Percentiles rank a stretch among this genome's conserved stretches.
phyloP scores from a whole-genome alignment of 2,329 filamentous ascomycete species.

The Pestalotiopsis sp. region DNA sequence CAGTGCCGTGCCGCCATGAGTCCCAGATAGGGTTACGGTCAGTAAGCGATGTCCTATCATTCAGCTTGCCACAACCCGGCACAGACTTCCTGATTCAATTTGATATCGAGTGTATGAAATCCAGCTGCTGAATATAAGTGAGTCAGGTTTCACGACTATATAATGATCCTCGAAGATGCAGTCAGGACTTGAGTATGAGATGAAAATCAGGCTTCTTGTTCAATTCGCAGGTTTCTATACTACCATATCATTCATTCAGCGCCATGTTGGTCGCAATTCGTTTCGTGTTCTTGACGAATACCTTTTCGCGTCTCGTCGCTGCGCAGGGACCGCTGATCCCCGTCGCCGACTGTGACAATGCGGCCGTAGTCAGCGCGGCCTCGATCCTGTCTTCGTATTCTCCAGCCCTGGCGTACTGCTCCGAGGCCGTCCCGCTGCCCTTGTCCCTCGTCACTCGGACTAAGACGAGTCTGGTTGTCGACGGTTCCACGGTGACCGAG shows the following conservation, averaged over 20 bases:
- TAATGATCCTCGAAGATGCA: background rate
- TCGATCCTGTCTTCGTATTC: background rate
- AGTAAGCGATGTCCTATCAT: background rate
- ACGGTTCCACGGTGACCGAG: background rate
- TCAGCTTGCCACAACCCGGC: background rate
- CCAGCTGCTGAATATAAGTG: fast-evolving
- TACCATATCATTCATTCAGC: background rate
- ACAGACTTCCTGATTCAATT: background rate
- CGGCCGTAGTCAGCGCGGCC: background rate
- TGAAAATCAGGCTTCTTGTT: background rate
- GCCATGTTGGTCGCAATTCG: background rate
- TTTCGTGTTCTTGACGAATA: background rate
- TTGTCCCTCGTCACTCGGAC: background rate
- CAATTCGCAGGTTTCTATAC: background rate
- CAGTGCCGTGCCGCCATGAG: background rate
- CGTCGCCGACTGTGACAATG: background rate
- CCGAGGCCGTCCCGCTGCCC: background rate
- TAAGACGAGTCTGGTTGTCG: background rate
- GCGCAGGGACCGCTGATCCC: background rate
- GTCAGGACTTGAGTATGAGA: background rate
- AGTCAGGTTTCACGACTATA: background rate
- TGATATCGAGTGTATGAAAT: background rate
- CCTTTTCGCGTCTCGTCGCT: background rate
- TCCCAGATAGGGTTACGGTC: background rate
- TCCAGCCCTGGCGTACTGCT: background rate